phyloP scores from a whole-genome alignment of 1,284 basidiomycete genomes.

The Leccinum ponderosum region DNA sequence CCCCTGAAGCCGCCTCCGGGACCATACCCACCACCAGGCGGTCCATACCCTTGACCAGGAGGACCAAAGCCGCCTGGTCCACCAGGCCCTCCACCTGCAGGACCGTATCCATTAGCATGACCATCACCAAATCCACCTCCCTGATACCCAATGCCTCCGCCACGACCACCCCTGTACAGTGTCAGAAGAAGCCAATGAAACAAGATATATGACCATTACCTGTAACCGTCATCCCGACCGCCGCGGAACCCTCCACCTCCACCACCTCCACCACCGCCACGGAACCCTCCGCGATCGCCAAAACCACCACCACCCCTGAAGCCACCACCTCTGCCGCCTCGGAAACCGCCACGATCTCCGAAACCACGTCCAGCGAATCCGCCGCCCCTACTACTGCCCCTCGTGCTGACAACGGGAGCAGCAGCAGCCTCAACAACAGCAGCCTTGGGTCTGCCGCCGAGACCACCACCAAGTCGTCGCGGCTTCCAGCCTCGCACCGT shows the following conservation, averaged over 20 bases:
- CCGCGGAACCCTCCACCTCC: not conserved
- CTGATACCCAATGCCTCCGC: constrained; percentile 71
- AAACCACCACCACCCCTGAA: constrained; percentile 39
- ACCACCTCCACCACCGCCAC: constrained; percentile 32
- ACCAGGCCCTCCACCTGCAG: constrained; percentile 42
- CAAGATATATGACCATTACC: constrained; percentile 39
- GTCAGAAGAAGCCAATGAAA: constrained; percentile 26
- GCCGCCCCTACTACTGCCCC: constrained; percentile 33
- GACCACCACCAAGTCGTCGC: constrained; percentile 89
- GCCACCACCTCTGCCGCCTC: constrained; percentile 42
- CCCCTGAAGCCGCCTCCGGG: constrained; percentile 55
- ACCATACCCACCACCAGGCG: constrained; percentile 37
- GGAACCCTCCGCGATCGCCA: constrained; percentile 40
- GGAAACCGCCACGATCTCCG: constrained; percentile 45
- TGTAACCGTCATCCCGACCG: constrained; percentile 49
- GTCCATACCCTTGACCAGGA: constrained; percentile 36
- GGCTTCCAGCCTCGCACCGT: constrained; percentile 99
- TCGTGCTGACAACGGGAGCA: constrained; percentile 33
- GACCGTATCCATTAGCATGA: constrained; percentile 56
- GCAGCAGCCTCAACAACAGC: constrained; percentile 60
- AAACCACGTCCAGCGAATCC: constrained; percentile 47
- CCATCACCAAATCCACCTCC: constrained; percentile 61
- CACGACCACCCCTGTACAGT: constrained; percentile 57
- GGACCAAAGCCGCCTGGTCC: constrained; percentile 53
- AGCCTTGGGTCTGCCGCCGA: constrained; percentile 93